phyloP scores from a whole-genome alignment of 2,329 filamentous ascomycete genomes.

The Calonectria ilicicola region DNA sequence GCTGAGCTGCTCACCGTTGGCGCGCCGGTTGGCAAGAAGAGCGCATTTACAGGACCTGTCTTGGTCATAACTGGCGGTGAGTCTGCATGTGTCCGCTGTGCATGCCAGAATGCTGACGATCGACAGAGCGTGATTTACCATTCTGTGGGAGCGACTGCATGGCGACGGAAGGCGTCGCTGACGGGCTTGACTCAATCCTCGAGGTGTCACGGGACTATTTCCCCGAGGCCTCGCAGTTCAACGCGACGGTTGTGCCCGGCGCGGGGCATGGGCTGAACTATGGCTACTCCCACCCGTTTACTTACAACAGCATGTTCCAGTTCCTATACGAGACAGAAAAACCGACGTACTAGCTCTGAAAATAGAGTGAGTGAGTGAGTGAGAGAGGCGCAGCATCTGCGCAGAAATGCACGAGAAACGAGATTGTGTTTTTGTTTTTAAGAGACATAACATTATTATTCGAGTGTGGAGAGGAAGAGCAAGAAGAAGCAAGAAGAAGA shows the following conservation, averaged over 20 bases:
- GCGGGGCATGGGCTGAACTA: slow-evolving; percentile 65
- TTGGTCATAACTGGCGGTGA: slow-evolving; percentile 69
- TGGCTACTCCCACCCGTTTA: slow-evolving; percentile 48
- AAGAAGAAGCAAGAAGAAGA: neutral
- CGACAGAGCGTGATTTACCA: slow-evolving; percentile 59
- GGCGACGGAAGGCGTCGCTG: slow-evolving; percentile 52
- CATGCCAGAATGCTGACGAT: slow-evolving; percentile 8
- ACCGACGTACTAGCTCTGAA: neutral
- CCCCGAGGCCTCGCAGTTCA: slow-evolving; percentile 59
- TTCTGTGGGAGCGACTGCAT: slow-evolving; percentile 74
- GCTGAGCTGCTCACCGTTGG: slow-evolving; percentile 71
- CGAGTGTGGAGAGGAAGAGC: neutral
- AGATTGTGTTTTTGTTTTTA: neutral
- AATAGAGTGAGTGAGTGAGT: neutral
- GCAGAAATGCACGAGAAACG: neutral
- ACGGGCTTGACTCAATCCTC: slow-evolving; percentile 55
- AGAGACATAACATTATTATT: neutral
- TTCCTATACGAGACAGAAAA: slow-evolving; percentile 44
- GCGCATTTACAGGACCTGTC: slow-evolving; percentile 64
- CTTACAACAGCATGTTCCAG: slow-evolving; percentile 52
- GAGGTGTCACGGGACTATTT: slow-evolving; percentile 56
- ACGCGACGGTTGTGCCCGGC: slow-evolving; percentile 64
- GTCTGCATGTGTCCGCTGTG: slow-evolving; percentile 15
- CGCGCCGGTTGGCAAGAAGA: slow-evolving; percentile 47
- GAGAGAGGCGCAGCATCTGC: neutral